These are phyloP conservation scores for Ochetophila trinervis DNA, from an alignment of 306 rosid genomes.

Conservation along the genomic window DNA sequence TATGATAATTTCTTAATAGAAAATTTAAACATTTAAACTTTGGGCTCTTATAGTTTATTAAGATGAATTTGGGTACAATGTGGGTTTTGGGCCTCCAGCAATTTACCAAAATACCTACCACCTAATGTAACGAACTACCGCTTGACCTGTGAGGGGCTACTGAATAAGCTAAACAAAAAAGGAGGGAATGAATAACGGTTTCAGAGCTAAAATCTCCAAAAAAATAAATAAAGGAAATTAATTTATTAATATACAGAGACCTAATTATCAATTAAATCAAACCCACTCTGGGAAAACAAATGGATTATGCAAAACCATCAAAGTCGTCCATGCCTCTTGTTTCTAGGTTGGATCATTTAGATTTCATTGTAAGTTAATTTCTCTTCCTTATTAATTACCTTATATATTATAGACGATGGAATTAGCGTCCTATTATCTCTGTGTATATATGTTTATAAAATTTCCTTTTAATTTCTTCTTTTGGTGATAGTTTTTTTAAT, in stretches of 20 bases:
- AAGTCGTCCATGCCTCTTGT: slow-evolving; percentile 49
- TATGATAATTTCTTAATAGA: too few species aligned
- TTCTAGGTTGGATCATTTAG: slow-evolving; percentile 72
- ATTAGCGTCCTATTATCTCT: neutral
- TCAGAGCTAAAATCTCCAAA: slow-evolving; percentile 11
- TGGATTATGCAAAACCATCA: slow-evolving; percentile 37
- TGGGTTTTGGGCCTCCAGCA: neutral
- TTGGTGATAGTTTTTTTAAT: neutral
- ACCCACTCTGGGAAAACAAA: slow-evolving; percentile 7
- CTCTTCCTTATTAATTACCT: neutral
- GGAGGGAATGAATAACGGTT: slow-evolving; percentile 31
- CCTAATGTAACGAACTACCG: slow-evolving; percentile 43
- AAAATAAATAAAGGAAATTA: slow-evolving; percentile 2
- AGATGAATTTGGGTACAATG: too few species aligned
- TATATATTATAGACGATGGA: neutral
- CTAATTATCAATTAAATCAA: neutral
- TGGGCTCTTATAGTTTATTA: too few species aligned
- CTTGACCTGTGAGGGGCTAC: slow-evolving; percentile 26
- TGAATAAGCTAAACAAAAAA: slow-evolving; percentile 25
- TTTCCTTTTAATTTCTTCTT: neutral
- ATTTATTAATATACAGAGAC: neutral
- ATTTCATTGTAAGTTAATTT: slow-evolving; percentile 47
- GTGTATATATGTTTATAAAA: too few species aligned
- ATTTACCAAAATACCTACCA: slow-evolving; percentile 6
- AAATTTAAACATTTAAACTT: too few species aligned